Evolutionary conservation across 208 protist species (phyloP), one percentile per base, ranked within the genome.

Genomic region (Trypanosoma platydactyli): DNA sequence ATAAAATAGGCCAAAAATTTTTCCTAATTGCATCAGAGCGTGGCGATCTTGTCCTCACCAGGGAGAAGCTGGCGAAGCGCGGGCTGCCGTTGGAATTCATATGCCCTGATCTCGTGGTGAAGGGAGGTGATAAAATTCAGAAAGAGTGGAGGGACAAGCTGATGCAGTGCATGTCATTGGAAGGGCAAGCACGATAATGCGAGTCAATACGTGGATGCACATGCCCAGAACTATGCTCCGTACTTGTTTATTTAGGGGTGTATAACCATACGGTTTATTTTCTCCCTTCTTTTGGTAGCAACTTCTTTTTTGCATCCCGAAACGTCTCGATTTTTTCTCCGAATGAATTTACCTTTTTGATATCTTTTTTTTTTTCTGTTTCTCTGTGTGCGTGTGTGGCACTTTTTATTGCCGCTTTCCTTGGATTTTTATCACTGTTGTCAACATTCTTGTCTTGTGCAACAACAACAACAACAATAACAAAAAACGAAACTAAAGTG

Each of bases 71-170:
- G 52, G 68, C 70, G 56, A 89, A 86, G 70, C 80, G 81, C 3
- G 88, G 88, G 0, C 48, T 94, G 25, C 83, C 88, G 53, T 66
- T 92, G 49, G 85, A 94, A 65, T 78, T 94, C 27, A 53, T 76
- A 29, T 66, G 80, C 38, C 86, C 88, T 0, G 79, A 92, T 54
- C 60, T 91, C 9, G 33, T 38, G 46, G 54, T 94, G 22, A 35
- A 64, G 27, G 40, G 46, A 24, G 79, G 80, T 57, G 56, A 61
- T n/a, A 68, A 89, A 0, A 66, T 78, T 12, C 33, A 54, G 49
- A 49, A 63, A 18, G 65, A 74, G n/a, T 68, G 68, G 75, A 29
- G 50, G 33, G 61, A 65, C 18, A 62, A 71, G 50, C 25, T 73
- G 27, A 48, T 56, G 50, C 51, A 67, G 40, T 67, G 40, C 22